Evolutionary conservation across 164 flowering plant species (phyloP), one percentile per base, ranked within the genome.

Genomic region (Chimonanthus salicifolius): DNA sequence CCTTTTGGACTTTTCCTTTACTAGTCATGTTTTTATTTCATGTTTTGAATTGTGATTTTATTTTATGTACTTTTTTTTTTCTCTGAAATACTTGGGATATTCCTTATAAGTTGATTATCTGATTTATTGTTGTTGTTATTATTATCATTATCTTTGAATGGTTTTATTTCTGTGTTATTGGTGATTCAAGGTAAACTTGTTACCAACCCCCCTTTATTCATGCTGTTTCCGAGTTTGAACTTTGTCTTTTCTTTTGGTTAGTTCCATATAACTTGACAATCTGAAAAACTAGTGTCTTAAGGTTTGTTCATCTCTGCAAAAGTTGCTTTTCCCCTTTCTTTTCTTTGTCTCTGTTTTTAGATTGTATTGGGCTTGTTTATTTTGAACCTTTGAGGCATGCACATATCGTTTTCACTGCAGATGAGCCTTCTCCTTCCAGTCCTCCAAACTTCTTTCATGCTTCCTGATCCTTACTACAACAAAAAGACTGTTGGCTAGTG

Each of bases 381-480:
- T 47, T 68, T 68, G 33, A 6, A 47, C 33, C 70, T 47, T 20
- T 48, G 70, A 68, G 8, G 70, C 70, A 68, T 68, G 51, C 69
- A 47, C 18, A 65, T 45, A 65, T 65, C 68, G 10, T 65, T 65
- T 65, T 65, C 68, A 45, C 16, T 65, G 46, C 48, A 65, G 68
- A 65, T 65, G n/a, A 65, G 68, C 45, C 47, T 15, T 65, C 45
- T 65, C 47, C 11, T 65, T 44, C 68, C 13, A 65, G 15, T 44
- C 47, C 47, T 65, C 7, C 45, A 65, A 65, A 44, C 10, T 18
- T 63, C 45, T 63, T 63, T 45, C 68, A 43, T 65, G 33, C 33
- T 33, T 33, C 33, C 33, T 33, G 33, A 33, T 33, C 33, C 33
- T 33, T 33, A 33, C 0, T 33, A 33, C 33, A 33, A 33, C 33